Conservation (phyloP, 805 yeast species). For the Candida dajiaensis region DNA sequence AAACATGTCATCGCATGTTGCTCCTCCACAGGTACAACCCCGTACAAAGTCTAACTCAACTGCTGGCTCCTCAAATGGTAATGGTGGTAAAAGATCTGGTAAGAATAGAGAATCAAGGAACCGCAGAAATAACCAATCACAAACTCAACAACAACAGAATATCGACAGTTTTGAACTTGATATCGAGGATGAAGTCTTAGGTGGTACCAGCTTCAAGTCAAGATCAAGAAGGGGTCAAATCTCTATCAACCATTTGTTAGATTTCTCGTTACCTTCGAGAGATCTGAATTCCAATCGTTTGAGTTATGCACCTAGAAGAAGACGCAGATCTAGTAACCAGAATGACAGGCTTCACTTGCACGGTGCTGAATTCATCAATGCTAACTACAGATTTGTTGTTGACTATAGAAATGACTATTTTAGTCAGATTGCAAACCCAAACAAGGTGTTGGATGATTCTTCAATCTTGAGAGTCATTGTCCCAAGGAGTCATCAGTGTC, state of each 20-base stretch:
- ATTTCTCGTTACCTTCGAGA: constrained; percentile 44
- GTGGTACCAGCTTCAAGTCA: constrained; percentile 25
- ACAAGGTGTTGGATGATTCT: constrained; percentile 56
- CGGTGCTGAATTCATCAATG: constrained; percentile 72
- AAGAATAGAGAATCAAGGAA: constrained; percentile 9
- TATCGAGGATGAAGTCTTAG: constrained; percentile 29
- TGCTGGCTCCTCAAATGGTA: constrained; percentile 1
- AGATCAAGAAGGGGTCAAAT: constrained; percentile 38
- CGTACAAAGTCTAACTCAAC: background rate
- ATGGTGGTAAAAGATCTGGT: background rate
- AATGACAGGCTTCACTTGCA: constrained; percentile 40
- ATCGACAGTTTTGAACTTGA: constrained; percentile 24
- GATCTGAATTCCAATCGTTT: constrained; percentile 14
- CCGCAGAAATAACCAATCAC: background rate
- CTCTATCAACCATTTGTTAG: constrained; percentile 61
- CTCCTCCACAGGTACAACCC: constrained; percentile 12
- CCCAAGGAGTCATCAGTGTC: constrained; percentile 76
- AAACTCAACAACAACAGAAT: background rate
- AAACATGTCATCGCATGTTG: constrained; percentile 17
- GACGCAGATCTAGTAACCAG: constrained; percentile 23
- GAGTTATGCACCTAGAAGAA: constrained; percentile 17
- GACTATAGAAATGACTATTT: constrained; percentile 51
- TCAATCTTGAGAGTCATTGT: constrained; percentile 68
- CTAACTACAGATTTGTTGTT: constrained; percentile 79
- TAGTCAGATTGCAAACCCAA: constrained; percentile 66